Evolutionary conservation across 2,329 filamentous ascomycete species (phyloP), one percentile per base, ranked within the genome.

Genomic region (Fusarium sp.): DNA sequence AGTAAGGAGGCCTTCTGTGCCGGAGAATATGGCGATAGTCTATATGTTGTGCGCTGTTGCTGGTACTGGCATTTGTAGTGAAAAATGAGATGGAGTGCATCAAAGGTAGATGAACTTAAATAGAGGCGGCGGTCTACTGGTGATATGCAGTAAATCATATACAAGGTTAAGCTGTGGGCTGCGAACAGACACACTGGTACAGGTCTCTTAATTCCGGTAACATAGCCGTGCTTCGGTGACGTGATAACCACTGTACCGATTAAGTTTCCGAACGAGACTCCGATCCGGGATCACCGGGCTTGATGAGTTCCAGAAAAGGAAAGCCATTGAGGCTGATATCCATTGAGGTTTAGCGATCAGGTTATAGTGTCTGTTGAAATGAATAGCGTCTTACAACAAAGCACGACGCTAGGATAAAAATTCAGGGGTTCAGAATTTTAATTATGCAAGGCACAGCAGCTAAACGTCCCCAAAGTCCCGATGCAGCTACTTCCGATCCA

Each of bases 261-360:
- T 4, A 26, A 20, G 5, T 20, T 5, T 14, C 5, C 26, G 10
- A 14, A 14, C 13, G 0, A 5, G 5, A 26, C 4, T 44, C 16
- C 0, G 5, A 14, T 20, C 16, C 30, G 47, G 47, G 3, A 20
- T 50, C 30, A 14, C 30, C 30, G 30, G 47, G 30, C 30, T 24
- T 20, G 33, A 24, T 7, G 24, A 26, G 24, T 44, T 13, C 41
- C 41, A 44, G 2, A 18, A 44, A 8, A 44, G 41, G 3, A 44
- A 44, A 18, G 0, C 15, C 1, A n/a, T 26, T 24, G 22, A 33
- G n/a, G n/a, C 28, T 41, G 28, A 22, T 16, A 7, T 28, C 50
- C 5, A 28, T 16, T 38, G 50, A 16, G 51, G 35, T 15, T 31
- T 26, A 35, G 28, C 16, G 11, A 47, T 22, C 24, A 44, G 20